These are phyloP conservation scores for Vigna nakashimae DNA, from an alignment of 306 rosid genomes.

Conservation along the genomic window DNA sequence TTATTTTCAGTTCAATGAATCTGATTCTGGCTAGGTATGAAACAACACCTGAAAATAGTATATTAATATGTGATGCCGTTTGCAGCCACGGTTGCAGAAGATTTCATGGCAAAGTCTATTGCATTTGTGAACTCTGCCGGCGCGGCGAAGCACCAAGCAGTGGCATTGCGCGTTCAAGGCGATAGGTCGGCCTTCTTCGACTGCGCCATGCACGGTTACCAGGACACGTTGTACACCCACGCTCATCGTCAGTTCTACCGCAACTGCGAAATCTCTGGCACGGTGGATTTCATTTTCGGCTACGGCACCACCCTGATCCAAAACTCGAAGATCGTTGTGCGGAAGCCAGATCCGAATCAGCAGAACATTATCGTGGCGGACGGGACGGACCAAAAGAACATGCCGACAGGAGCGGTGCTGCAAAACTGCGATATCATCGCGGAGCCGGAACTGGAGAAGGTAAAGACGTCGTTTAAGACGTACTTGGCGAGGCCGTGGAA, in stretches of 20 bases:
- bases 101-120: conserved; percentile 65
- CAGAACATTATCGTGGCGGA: conserved; percentile 69
- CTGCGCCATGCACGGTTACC: conserved; percentile 67
- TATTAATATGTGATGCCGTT: not conserved
- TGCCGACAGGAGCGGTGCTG: conserved; percentile 59
- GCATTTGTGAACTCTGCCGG: conserved; percentile 82
- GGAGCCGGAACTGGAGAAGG: conserved; percentile 43
- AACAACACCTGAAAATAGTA: no score
- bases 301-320: conserved; percentile 58
- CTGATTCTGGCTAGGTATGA: no score
- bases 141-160: conserved; percentile 72
- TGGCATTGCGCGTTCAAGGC: conserved; percentile 73
- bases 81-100: conserved; percentile 45
- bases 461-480: conserved; percentile 44
- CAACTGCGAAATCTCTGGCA: conserved; percentile 80
- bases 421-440: conserved; percentile 69
- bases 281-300: conserved; percentile 83
- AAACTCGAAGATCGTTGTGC: conserved; percentile 55
- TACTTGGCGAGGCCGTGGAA: conserved; percentile 89
- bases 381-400: conserved; percentile 45
- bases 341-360: conserved; percentile 55
- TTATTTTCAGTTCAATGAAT: not conserved
- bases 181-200: conserved; percentile 61
- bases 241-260: conserved; percentile 73
- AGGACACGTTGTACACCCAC: conserved; percentile 74